Conservation (phyloP, 2,329 filamentous ascomycete genomes). For the Penicillium sp. region DNA sequence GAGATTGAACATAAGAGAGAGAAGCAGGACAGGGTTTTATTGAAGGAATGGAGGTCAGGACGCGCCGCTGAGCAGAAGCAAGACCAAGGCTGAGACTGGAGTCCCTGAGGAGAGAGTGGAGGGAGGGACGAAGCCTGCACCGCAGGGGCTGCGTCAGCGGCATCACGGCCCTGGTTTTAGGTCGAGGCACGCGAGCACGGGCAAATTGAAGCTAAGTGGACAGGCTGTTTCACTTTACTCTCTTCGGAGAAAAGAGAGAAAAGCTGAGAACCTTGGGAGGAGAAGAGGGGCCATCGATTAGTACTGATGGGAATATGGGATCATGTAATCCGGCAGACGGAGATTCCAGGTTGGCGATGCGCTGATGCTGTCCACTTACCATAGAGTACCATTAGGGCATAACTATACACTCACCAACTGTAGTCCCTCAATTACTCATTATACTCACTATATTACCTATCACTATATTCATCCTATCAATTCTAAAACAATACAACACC, state of each 20-base stretch:
- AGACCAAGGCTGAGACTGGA: slow-evolving; percentile 17
- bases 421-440: too few relatives aligned
- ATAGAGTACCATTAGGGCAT: too few relatives aligned
- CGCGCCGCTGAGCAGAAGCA: slow-evolving; percentile 24
- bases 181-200: slow-evolving; percentile 27
- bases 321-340: slow-evolving; percentile 30
- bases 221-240: slow-evolving; percentile 19
- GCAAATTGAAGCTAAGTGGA: slow-evolving; percentile 19
- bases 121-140: slow-evolving; percentile 40
- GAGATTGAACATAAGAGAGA: slow-evolving; percentile 17
- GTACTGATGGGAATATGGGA: slow-evolving; percentile 1
- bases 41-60: slow-evolving; percentile 23
- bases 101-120: slow-evolving; percentile 22
- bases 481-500: too few relatives aligned
- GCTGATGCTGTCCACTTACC: background rate
- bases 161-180: slow-evolving; percentile 26
- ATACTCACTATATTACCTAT: too few relatives aligned
- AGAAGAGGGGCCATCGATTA: background rate
- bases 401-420: too few relatives aligned
- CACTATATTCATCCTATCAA: too few relatives aligned
- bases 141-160: slow-evolving; percentile 45
- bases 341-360: slow-evolving; percentile 18
- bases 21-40: slow-evolving; percentile 14
- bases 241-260: background rate
- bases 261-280: background rate